A percentile compares a stretch with the other conserved stretches of the same genome.
These are phyloP conservation scores for Fusarium sp. DNA, from an alignment of 2,329 filamentous ascomycete species.

Conservation along the genomic window DNA sequence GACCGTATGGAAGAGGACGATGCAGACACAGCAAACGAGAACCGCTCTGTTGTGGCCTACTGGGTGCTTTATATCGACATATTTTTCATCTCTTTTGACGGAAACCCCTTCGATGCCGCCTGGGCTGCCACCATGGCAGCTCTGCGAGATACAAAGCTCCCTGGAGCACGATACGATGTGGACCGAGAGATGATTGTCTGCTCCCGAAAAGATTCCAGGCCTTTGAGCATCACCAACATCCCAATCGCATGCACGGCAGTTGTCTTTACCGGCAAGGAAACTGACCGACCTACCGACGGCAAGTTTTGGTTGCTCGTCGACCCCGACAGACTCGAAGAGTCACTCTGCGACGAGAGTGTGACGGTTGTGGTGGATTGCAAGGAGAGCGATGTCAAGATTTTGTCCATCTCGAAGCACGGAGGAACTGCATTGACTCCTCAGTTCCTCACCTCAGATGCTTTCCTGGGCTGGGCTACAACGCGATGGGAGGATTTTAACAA, in stretches of 20 bases:
- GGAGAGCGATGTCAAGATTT: conserved; percentile 67
- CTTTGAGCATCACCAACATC: conserved; percentile 72
- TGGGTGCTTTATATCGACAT: conserved; percentile 97
- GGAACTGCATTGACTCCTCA: conserved; percentile 77
- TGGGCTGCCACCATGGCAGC: conserved; percentile 89
- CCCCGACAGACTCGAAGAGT: conserved; percentile 91
- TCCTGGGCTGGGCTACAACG: conserved; percentile 54
- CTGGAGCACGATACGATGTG: conserved; percentile 83
- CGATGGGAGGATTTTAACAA: conserved; percentile 55
- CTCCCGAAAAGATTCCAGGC: conserved; percentile 67
- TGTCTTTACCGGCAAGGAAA: conserved; percentile 78
- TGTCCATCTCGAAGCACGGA: conserved; percentile 86
- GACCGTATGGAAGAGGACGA: conserved; percentile 57
- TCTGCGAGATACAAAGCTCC: conserved; percentile 81
- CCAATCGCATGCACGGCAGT: conserved; percentile 84
- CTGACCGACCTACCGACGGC: conserved; percentile 59
- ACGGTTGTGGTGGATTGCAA: conserved; percentile 81
- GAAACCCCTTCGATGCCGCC: conserved; percentile 90
- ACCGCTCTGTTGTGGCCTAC: conserved; percentile 78
- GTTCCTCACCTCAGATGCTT: conserved; percentile 74
- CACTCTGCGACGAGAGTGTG: conserved; percentile 84
- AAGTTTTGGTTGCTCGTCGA: conserved; percentile 85
- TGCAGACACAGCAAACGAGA: conserved; percentile 51
- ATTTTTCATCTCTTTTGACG: conserved; percentile 93
- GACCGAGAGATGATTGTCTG: conserved; percentile 86